Percentiles rank a stretch among this genome's conserved stretches.
These are phyloP conservation scores for Scutellaria baicalensis DNA, from an alignment of 257 asterid genomes.

Conservation along the genomic window DNA sequence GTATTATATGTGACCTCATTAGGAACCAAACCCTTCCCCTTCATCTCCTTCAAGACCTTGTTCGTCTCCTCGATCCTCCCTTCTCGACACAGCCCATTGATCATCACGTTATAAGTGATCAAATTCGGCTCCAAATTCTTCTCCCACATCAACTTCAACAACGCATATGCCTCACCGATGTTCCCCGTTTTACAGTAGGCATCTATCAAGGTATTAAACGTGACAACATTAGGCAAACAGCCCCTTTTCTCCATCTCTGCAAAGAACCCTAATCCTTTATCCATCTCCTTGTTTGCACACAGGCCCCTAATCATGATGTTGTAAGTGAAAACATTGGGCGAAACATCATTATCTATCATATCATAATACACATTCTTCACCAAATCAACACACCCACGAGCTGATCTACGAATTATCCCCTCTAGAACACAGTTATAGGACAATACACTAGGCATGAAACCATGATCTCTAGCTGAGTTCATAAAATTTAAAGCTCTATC, in stretches of 20 bases:
- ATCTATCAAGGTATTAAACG: constrained; percentile 66
- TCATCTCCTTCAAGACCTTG: constrained; percentile 56
- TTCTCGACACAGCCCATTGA: constrained; percentile 67
- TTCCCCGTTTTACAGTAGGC: constrained; percentile 58
- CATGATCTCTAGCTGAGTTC: constrained; percentile 45
- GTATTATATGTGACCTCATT: constrained; percentile 80
- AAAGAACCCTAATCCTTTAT: constrained; percentile 40
- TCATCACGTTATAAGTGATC: constrained; percentile 63
- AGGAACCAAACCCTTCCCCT: constrained; percentile 48
- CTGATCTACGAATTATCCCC: constrained; percentile 42
- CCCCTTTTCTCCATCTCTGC: constrained; percentile 56
- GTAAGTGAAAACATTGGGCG: constrained; percentile 73
- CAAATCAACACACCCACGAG: constrained; percentile 29
- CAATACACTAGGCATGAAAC: constrained; percentile 71
- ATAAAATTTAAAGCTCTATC: constrained; percentile 52
- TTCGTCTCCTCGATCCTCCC: constrained; percentile 64
- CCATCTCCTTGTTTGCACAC: constrained; percentile 46
- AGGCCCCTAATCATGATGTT: constrained; percentile 73
- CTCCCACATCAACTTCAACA: constrained; percentile 45
- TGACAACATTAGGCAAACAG: constrained; percentile 67
- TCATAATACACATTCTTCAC: constrained; percentile 41
- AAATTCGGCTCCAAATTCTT: constrained; percentile 61
- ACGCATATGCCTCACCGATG: constrained; percentile 32
- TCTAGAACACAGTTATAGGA: constrained; percentile 73
- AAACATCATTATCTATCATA: constrained; percentile 46